Evolutionary conservation across 306 rosid species (phyloP).

Genomic region (Begonia fuchsioides): DNA sequence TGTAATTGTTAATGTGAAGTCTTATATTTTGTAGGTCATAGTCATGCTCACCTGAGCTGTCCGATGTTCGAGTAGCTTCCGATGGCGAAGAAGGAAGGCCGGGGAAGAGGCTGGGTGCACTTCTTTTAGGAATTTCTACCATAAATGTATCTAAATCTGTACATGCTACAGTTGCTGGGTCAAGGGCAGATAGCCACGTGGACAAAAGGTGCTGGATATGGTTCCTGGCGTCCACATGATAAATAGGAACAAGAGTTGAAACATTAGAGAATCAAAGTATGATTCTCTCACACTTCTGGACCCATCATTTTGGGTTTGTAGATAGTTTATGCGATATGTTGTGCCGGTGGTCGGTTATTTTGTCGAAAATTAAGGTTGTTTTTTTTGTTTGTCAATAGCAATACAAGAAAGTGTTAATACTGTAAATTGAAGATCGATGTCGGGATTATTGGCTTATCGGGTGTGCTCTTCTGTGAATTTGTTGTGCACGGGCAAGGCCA

Average conservation of each 20-base stretch:
- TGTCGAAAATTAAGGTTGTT: no score
- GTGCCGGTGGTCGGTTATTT: no score
- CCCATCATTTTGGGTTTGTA: slow-evolving; percentile 44
- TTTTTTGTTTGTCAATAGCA: no score
- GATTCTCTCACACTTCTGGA: slow-evolving; percentile 60
- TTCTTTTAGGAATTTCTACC: slow-evolving; percentile 37
- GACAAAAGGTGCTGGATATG: slow-evolving; percentile 54
- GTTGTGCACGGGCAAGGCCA: no score
- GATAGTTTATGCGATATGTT: no score
- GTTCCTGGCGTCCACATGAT: slow-evolving; percentile 48
- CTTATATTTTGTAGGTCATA: slow-evolving; percentile 50
- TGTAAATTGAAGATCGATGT: no score
- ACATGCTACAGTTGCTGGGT: slow-evolving; percentile 34
- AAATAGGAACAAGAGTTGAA: slow-evolving; percentile 17
- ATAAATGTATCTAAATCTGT: slow-evolving; percentile 39
- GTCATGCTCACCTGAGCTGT: slow-evolving; percentile 72
- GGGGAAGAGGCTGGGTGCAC: no score
- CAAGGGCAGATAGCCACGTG: slow-evolving; percentile 46
- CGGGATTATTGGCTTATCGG: no score
- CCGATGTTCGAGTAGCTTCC: slow-evolving; percentile 60
- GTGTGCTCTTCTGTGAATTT: no score
- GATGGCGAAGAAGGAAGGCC: slow-evolving; percentile 48
- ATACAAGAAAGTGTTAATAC: no score
- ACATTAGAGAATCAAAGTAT: slow-evolving; percentile 64
- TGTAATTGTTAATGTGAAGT: no score